Conservation (phyloP, 495 filamentous ascomycete species). For the Bathelium albidoporum region DNA sequence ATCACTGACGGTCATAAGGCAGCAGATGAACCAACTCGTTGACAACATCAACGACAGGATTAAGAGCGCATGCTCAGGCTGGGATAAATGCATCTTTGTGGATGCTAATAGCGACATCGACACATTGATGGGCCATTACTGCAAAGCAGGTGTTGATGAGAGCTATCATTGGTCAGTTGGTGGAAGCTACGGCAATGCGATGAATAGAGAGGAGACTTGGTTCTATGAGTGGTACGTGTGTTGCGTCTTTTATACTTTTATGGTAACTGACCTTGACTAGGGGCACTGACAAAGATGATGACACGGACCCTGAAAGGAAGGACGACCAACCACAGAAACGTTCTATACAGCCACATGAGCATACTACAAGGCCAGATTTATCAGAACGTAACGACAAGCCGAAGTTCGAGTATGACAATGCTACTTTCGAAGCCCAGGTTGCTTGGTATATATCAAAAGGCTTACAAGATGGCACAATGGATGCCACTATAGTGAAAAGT, state of each 20-base stretch:
- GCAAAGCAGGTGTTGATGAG: not conserved
- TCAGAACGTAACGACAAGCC: not conserved
- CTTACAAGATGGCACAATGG: not conserved
- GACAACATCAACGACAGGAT: not conserved
- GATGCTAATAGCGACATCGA: not conserved
- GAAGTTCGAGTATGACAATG: not conserved
- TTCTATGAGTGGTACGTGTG: not conserved
- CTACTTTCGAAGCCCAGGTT: not conserved
- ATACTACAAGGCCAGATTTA: not conserved
- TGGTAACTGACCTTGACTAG: not conserved
- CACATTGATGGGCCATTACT: not conserved
- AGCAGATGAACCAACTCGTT: not conserved
- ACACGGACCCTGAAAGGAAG: not conserved
- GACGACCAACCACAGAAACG: not conserved
- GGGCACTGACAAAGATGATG: not conserved
- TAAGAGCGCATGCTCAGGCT: not conserved
- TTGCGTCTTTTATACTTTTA: not conserved
- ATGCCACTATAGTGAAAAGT: not conserved
- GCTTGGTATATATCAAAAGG: slow-evolving; percentile 1
- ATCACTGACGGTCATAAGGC: not conserved
- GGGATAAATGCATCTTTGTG: not conserved
- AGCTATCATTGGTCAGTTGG: not conserved
- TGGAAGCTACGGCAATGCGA: not conserved
- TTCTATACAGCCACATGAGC: not conserved
- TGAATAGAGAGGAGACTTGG: not conserved